Percentiles rank a stretch among this genome's conserved stretches.
These are phyloP conservation scores for Podila clonocystis DNA, from an alignment of 192 early-diverging fungal genomes.

Conservation along the genomic window DNA sequence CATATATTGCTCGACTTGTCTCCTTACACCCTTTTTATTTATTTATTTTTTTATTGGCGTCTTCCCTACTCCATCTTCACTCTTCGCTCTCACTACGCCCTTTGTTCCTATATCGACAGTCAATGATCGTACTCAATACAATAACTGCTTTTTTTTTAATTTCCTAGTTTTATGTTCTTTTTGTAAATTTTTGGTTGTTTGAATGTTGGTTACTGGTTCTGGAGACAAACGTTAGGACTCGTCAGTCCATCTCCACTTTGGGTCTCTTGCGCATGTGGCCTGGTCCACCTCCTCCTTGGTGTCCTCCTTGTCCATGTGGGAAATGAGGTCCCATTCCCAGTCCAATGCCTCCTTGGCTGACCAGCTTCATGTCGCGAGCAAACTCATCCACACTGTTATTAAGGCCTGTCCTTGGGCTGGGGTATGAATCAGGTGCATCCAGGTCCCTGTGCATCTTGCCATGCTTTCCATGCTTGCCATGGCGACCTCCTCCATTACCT, in stretches of 20 bases:
- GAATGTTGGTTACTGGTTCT: no score
- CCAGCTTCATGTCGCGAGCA: conserved; percentile 33
- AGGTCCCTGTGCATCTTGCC: conserved; percentile 30
- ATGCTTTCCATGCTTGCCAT: conserved; percentile 20
- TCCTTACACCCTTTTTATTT: background rate
- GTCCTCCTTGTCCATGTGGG: background rate
- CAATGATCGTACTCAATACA: background rate
- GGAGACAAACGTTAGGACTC: background rate
- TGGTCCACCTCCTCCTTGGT: conserved; percentile 6
- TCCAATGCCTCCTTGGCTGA: conserved; percentile 21
- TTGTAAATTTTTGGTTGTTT: no score
- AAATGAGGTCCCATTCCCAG: conserved; percentile 7
- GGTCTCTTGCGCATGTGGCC: conserved; percentile 30
- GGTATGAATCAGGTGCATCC: conserved; percentile 42
- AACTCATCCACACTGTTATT: conserved; percentile 29
- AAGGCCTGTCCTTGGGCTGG: conserved; percentile 37
- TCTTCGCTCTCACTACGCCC: background rate
- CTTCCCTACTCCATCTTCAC: background rate
- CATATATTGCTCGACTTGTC: no score
- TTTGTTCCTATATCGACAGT: background rate
- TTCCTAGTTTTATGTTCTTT: background rate
- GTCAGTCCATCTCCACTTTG: conserved; percentile 20
- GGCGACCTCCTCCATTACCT: conserved; percentile 1
- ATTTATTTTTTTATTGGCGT: background rate
- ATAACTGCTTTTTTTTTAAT: background rate